phyloP scores from a whole-genome alignment of 441 rosid species.

The Corymbia citriodora region DNA sequence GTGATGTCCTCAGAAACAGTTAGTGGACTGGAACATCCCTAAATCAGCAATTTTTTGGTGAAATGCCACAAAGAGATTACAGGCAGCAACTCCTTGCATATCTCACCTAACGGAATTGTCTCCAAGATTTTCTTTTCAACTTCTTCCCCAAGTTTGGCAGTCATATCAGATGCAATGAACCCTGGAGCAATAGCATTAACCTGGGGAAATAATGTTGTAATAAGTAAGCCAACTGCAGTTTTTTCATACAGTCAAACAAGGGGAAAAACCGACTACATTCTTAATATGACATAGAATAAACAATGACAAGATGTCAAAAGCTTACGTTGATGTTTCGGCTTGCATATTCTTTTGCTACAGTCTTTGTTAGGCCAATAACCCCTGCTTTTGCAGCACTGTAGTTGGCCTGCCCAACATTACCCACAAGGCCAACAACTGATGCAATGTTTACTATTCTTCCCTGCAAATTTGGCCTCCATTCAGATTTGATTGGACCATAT shows the following conservation, averaged over 20 bases:
- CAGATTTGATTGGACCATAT: not conserved
- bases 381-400: constrained; percentile 96
- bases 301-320: not conserved
- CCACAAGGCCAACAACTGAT: constrained; percentile 87
- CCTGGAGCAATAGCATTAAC: constrained; percentile 93
- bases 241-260: not conserved
- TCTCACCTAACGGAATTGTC: constrained; percentile 75
- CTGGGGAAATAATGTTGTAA: constrained; percentile 16
- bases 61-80: not conserved
- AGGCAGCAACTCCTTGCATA: not conserved
- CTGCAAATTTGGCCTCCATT: constrained; percentile 22
- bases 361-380: constrained; percentile 83
- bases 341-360: constrained; percentile 76
- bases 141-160: constrained; percentile 84
- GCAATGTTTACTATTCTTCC: constrained; percentile 83
- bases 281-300: not conserved
- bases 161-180: constrained; percentile 95
- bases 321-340: constrained; percentile 79
- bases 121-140: constrained; percentile 78
- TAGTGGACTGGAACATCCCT: not conserved
- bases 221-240: not conserved
- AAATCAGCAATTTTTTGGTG: not conserved
- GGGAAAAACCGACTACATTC: not conserved
- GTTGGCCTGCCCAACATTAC: constrained; percentile 90
- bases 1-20: not conserved